phyloP scores from a whole-genome alignment of 129 eudicot species.

The Sambucus nigra region DNA sequence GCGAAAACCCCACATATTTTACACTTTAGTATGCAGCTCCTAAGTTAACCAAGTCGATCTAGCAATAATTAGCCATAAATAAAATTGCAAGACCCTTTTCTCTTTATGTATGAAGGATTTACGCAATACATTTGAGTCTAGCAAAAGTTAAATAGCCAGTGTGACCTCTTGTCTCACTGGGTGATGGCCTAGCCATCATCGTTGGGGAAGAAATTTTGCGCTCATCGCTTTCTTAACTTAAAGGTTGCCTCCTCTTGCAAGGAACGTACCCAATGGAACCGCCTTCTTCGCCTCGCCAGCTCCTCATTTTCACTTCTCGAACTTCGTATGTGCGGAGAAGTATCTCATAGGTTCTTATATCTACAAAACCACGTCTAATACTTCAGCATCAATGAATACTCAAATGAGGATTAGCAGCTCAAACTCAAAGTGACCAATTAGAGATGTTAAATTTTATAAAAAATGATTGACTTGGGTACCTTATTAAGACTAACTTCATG shows the following conservation, averaged over 20 bases:
- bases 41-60: no score
- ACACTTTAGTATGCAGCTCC: no score
- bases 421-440: neutral
- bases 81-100: no score
- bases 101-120: slow-evolving; percentile 5
- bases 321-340: slow-evolving; percentile 73
- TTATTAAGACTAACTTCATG: no score
- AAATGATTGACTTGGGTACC: no score
- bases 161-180: slow-evolving; percentile 76
- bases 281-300: slow-evolving; percentile 30
- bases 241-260: slow-evolving; percentile 56
- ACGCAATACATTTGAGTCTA: slow-evolving; percentile 50
- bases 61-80: no score
- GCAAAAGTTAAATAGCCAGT: slow-evolving; percentile 93
- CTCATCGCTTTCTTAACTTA: slow-evolving; percentile 36
- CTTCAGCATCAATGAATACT: neutral
- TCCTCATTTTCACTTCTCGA: slow-evolving; percentile 48
- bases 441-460: neutral
- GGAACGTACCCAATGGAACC: slow-evolving; percentile 23
- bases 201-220: slow-evolving; percentile 22
- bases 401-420: neutral
- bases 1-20: no score
- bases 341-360: slow-evolving; percentile 86
- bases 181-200: slow-evolving; percentile 57
- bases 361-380: slow-evolving; percentile 24